phyloP scores from a whole-genome alignment of 1,284 basidiomycete species.

The Ganoderma lingzhi region DNA sequence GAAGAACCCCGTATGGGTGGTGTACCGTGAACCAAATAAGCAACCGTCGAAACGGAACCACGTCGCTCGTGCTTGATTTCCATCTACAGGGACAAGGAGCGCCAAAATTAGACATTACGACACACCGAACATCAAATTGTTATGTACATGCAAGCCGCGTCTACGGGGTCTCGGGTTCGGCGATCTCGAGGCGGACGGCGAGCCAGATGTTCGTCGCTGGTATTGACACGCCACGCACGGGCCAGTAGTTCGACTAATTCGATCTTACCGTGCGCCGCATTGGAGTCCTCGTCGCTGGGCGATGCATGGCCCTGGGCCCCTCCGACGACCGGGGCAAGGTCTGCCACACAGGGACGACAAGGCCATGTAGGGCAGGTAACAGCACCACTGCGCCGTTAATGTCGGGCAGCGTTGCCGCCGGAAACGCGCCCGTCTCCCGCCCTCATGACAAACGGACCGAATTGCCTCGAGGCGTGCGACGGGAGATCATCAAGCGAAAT shows the following conservation, averaged over 20 bases:
- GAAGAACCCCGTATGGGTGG: neutral
- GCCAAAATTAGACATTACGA: neutral
- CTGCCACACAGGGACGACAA: neutral
- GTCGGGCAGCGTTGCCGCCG: neutral
- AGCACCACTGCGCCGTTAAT: neutral
- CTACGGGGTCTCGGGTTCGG: neutral
- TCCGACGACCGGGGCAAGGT: neutral
- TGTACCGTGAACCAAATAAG: neutral
- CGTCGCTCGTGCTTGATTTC: neutral
- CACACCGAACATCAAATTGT: neutral
- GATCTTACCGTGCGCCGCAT: neutral
- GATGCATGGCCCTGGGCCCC: neutral
- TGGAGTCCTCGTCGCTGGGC: neutral
- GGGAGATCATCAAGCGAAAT: constrained; percentile 1
- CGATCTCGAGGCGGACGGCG: neutral
- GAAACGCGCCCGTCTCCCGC: neutral
- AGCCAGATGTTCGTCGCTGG: neutral
- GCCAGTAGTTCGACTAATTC: neutral
- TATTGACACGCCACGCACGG: neutral
- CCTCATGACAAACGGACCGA: neutral
- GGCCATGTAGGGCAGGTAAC: neutral
- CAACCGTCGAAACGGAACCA: neutral
- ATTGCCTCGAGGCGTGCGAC: neutral
- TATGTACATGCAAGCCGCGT: neutral
- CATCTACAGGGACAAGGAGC: neutral